Evolutionary conservation across 2,329 filamentous ascomycete genomes (phyloP).

Genomic region (Aspergillus novofumigatus): DNA sequence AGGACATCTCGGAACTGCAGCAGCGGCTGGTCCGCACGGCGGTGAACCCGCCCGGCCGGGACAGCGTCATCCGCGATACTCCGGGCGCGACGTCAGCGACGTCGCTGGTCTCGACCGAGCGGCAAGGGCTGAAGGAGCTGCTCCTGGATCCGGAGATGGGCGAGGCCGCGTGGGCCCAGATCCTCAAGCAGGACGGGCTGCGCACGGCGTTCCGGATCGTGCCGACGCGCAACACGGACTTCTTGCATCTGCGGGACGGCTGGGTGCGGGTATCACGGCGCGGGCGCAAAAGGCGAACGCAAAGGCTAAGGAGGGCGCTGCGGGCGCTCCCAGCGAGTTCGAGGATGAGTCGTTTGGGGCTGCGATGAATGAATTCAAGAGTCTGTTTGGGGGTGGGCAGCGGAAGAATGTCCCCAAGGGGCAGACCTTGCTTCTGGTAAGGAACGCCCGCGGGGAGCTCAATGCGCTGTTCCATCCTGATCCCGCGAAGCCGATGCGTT

Average conservation of each 20-base stretch:
- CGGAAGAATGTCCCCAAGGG: conserved; percentile 69
- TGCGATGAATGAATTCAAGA: conserved; percentile 73
- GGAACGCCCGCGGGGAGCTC: conserved; percentile 63
- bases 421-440: conserved; percentile 68
- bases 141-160: conserved; percentile 67
- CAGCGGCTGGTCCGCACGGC: conserved; percentile 69
- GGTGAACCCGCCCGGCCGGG: conserved; percentile 30
- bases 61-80: conserved; percentile 18
- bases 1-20: conserved; percentile 78
- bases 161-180: conserved; percentile 68
- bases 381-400: conserved; percentile 70
- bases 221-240: conserved; percentile 91
- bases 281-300: conserved; percentile 59
- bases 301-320: conserved; percentile 35
- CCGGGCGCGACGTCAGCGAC: conserved; percentile 66
- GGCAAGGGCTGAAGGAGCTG: conserved; percentile 63
- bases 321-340: conserved; percentile 40
- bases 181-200: conserved; percentile 65
- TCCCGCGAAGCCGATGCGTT: conserved; percentile 45
- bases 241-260: conserved; percentile 84
- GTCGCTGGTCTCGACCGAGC: conserved; percentile 77
- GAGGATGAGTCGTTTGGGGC: conserved; percentile 72
- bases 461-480: conserved; percentile 61
- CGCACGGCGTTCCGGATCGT: conserved; percentile 77
- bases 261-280: conserved; percentile 79